Evolutionary conservation across 345 rosid species (phyloP).

Genomic region (Eucalyptus tenuipes): DNA sequence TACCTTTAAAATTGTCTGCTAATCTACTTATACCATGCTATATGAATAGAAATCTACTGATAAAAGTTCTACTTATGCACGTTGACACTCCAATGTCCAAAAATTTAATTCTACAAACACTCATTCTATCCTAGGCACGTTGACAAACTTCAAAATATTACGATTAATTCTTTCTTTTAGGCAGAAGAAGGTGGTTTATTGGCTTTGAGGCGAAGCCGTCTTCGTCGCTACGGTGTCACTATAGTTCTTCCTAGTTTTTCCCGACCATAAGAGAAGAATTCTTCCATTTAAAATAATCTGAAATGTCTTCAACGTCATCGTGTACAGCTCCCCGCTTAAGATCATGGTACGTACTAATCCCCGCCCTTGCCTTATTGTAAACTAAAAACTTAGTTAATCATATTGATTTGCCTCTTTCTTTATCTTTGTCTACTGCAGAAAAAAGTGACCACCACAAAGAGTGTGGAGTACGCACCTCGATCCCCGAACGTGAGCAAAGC

Average conservation of each 20-base stretch:
- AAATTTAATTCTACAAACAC: neutral
- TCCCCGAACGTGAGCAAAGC: too few relatives aligned
- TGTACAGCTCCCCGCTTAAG: slow-evolving; percentile 22
- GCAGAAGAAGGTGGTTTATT: slow-evolving; percentile 8
- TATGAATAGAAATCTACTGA: too few relatives aligned
- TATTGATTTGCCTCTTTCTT: neutral
- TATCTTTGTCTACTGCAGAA: neutral
- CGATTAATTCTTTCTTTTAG: neutral
- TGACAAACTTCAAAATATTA: neutral
- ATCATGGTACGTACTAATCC: slow-evolving; percentile 2
- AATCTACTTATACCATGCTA: too few relatives aligned
- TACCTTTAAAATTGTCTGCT: too few relatives aligned
- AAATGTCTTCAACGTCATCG: slow-evolving; percentile 17
- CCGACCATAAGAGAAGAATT: neutral
- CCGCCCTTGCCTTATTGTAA: neutral
- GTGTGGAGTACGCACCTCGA: slow-evolving; percentile 38
- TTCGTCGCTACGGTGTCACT: neutral
- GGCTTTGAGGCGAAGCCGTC: neutral
- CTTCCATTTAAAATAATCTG: slow-evolving; percentile 9
- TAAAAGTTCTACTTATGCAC: too few relatives aligned
- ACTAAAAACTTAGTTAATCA: neutral
- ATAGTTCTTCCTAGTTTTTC: neutral
- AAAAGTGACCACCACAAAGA: slow-evolving; percentile 30
- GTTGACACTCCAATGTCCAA: too few relatives aligned
- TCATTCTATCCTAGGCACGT: neutral